These are phyloP conservation scores for Aspergillus ibericus DNA, from an alignment of 2,329 filamentous ascomycete genomes.

Conservation along the genomic window DNA sequence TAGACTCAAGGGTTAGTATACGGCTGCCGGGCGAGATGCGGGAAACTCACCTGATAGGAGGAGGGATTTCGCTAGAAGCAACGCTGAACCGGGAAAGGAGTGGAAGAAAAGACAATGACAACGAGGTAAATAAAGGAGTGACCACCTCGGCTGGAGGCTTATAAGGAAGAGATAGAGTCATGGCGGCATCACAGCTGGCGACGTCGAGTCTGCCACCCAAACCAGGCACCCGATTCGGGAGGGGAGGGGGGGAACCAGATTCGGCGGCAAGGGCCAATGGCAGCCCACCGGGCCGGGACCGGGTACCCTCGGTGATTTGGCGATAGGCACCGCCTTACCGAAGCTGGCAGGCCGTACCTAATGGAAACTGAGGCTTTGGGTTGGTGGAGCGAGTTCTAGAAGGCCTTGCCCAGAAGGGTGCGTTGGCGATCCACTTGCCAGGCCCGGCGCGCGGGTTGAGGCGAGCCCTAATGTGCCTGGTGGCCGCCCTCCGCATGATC, in stretches of 20 bases:
- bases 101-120: conserved; percentile 6
- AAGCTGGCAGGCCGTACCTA: conserved; percentile 9
- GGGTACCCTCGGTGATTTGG: conserved; percentile 16
- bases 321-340: conserved; percentile 12
- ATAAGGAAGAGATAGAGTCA: conserved; percentile 3
- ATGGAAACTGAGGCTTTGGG: conserved; percentile 15
- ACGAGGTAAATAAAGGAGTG: background rate
- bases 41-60: background rate
- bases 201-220: background rate
- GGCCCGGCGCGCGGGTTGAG: background rate
- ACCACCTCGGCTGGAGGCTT: background rate
- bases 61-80: background rate
- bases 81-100: conserved; percentile 9
- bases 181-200: conserved; percentile 3
- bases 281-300: conserved; percentile 17
- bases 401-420: background rate
- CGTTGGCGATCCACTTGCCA: background rate
- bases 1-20: background rate
- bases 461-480: background rate
- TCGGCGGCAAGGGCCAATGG: conserved; percentile 18
- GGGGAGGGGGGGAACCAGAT: background rate
- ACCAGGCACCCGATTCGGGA: background rate
- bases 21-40: background rate
- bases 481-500: background rate
- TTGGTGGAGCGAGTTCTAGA: conserved; percentile 17